Percentiles rank a stretch among this genome's conserved stretches.
Evolutionary conservation across 2,329 filamentous ascomycete genomes (phyloP).

Genomic region (Aspergillus oerlinghausenensis): DNA sequence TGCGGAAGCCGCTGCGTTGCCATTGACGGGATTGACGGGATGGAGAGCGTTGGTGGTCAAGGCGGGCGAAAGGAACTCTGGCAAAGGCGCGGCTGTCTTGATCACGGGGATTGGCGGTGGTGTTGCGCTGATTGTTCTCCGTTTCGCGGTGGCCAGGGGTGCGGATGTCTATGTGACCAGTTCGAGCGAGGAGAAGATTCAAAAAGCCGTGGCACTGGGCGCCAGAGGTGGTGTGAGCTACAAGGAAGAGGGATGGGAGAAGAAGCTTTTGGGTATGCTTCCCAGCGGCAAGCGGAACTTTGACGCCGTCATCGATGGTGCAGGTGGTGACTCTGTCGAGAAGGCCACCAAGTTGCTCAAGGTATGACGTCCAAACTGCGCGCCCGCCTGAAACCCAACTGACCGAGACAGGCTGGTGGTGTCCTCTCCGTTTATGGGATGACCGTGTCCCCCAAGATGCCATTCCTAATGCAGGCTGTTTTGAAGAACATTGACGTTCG

Average conservation of each 20-base stretch:
- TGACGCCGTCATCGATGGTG: slow-evolving; percentile 86
- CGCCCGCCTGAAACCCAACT: slow-evolving; percentile 4
- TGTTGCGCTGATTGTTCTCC: slow-evolving; percentile 75
- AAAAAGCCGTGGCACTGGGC: slow-evolving; percentile 64
- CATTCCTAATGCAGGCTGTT: slow-evolving; percentile 77
- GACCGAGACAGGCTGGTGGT: slow-evolving; percentile 58
- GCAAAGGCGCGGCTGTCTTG: slow-evolving; percentile 66
- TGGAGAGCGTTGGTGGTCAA: slow-evolving; percentile 86
- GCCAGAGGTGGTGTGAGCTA: slow-evolving; percentile 81
- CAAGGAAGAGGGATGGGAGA: slow-evolving; percentile 74
- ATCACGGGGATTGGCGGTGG: slow-evolving; percentile 91
- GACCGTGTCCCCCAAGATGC: slow-evolving; percentile 81
- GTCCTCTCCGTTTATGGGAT: slow-evolving; percentile 87
- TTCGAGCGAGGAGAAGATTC: slow-evolving; percentile 69
- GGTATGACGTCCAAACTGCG: slow-evolving; percentile 31
- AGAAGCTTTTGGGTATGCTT: slow-evolving; percentile 56
- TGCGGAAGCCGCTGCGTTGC: slow-evolving; percentile 76
- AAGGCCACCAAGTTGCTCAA: slow-evolving; percentile 67
- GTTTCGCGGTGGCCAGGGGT: slow-evolving; percentile 72
- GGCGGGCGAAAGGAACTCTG: slow-evolving; percentile 53
- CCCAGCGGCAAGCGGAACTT: slow-evolving; percentile 63
- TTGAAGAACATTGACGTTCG: slow-evolving; percentile 82
- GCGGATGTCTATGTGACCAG: slow-evolving; percentile 79
- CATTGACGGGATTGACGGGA: slow-evolving; percentile 78
- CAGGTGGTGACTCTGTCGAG: slow-evolving; percentile 77